A percentile compares a stretch with the other conserved stretches of the same genome.
These are phyloP conservation scores for Isabelozyma heimii DNA, from an alignment of 805 yeast genomes.

Conservation along the genomic window DNA sequence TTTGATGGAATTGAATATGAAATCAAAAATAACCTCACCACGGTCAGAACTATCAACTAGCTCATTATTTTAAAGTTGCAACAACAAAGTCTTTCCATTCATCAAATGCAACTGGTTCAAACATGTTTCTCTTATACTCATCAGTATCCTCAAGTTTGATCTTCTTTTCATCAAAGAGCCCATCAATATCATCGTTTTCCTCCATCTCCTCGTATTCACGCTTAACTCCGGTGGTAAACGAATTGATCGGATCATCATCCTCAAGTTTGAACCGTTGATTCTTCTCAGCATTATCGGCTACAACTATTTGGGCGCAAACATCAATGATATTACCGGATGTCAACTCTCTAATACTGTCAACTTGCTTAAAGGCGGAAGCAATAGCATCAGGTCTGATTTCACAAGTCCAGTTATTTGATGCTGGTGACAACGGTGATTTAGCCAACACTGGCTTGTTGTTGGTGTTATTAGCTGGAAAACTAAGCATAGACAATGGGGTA, in stretches of 20 bases:
- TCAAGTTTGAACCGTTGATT: background rate
- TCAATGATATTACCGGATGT: conserved; percentile 22
- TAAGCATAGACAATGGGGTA: conserved; percentile 7
- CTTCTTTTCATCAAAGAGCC: conserved; percentile 36
- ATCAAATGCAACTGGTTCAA: conserved; percentile 33
- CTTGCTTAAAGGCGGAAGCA: conserved; percentile 45
- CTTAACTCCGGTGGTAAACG: conserved; percentile 12
- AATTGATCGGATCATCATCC: background rate
- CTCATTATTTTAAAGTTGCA: background rate
- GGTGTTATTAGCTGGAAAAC: conserved; percentile 3
- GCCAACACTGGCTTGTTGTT: conserved; percentile 1
- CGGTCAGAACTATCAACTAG: too few relatives aligned
- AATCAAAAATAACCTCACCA: too few relatives aligned
- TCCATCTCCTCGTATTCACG: conserved; percentile 19
- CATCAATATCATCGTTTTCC: conserved; percentile 31
- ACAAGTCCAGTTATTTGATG: conserved; percentile 37
- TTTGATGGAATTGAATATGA: too few relatives aligned
- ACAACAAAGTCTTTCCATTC: conserved; percentile 31
- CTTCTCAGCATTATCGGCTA: conserved; percentile 2
- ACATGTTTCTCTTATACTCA: conserved; percentile 4
- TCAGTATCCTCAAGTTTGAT: background rate
- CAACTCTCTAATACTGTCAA: conserved; percentile 34
- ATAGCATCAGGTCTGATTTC: conserved; percentile 46
- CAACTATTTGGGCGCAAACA: conserved; percentile 15
- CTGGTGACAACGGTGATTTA: conserved; percentile 41